Evolutionary conservation across 2,329 filamentous ascomycete genomes (phyloP), one percentile per base, ranked within the genome.

Genomic region (Phialocephala subalpina): DNA sequence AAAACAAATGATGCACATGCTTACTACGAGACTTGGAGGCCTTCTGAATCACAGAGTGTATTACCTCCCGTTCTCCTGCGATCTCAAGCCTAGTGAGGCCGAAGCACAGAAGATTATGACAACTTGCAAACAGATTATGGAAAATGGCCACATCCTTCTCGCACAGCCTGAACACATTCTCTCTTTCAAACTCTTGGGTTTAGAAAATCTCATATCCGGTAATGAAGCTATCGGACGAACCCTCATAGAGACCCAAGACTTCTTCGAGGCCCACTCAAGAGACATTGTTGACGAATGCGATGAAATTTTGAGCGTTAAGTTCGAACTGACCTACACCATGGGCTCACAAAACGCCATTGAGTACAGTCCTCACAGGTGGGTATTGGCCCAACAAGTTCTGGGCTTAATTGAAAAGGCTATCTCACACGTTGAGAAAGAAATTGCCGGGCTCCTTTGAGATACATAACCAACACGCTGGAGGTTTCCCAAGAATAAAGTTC

Each of bases 271-370:
- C 0, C 65, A 74, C 1, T 80, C 82, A 0, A 78, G 87, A 0
- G 87, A 90, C 65, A 80, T 92, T 2, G 79, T 91, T 0, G 88
- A 92, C 64, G 88, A 92, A 74, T 88, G 85, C 45, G 89, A 92
- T 57, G 87, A 91, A 65, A 87, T 86, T 61, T 85, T 91, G 49
- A 86, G 82, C 52, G 80, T 83, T 2, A 86, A 84, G 57, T 89
- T 88, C 42, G 87, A 91, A 69, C 74, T 91, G 0, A 79, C 91
- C 1, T 91, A 91, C 62, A 89, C 88, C 0, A 83, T 90, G 70
- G 89, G 88, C 0, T 67, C 73, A 0, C 85, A 88, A 64, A 71
- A 74, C 1, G 69, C 82, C 0, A 78, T 89, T 0, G 85, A 90
- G 4, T 77, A 83, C 9, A 82, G 82, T 55, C 85, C 85, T 0